Conservation (phyloP, 2,329 filamentous ascomycete genomes). For the Diaporthe citrichinensis region DNA sequence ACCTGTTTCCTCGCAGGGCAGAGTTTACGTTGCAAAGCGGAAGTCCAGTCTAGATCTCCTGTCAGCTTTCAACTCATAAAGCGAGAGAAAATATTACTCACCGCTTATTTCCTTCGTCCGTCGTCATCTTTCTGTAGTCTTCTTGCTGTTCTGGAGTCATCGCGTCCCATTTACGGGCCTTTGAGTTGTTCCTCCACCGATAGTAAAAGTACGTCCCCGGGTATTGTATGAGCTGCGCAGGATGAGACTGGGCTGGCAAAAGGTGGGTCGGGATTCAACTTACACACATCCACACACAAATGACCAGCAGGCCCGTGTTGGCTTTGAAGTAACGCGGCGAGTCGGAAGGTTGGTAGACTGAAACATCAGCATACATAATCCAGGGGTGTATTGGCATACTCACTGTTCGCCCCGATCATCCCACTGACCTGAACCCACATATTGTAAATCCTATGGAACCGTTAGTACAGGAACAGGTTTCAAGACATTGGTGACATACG, state of each 20-base stretch:
- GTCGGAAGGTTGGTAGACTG: slow-evolving; percentile 48
- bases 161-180: slow-evolving; percentile 60
- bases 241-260: background rate
- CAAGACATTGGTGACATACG: slow-evolving; percentile 43
- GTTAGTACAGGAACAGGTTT: background rate
- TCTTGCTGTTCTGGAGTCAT: slow-evolving; percentile 58
- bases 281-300: slow-evolving; percentile 21
- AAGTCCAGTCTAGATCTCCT: background rate
- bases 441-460: slow-evolving; percentile 61
- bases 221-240: slow-evolving; percentile 49
- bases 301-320: background rate
- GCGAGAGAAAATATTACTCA: background rate
- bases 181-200: slow-evolving; percentile 58
- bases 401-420: slow-evolving; percentile 62
- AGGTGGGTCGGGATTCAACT: background rate
- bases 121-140: background rate
- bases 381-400: background rate
- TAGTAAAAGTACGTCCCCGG: slow-evolving; percentile 65
- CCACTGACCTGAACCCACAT: slow-evolving; percentile 44
- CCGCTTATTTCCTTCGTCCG: background rate
- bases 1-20: background rate
- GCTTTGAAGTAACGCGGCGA: background rate
- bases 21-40: background rate
- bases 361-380: background rate
- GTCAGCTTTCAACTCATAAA: background rate